Evolutionary conservation across 768 basidiomycete species (phyloP).

Genomic region (Lactarius psammicola): DNA sequence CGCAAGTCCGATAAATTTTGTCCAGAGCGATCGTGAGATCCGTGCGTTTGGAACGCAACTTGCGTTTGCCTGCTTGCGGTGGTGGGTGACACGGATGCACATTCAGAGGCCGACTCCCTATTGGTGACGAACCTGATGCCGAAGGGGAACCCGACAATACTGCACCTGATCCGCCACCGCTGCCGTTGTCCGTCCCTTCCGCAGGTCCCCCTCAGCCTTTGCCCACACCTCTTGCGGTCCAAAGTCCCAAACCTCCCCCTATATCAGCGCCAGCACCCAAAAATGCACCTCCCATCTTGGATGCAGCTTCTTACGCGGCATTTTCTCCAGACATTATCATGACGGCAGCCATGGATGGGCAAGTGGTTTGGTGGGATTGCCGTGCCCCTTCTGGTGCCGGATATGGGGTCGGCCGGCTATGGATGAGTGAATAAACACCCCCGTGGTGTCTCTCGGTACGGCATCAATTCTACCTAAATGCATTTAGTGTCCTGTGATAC

Average conservation of each 20-base stretch:
- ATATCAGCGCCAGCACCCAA: conserved; percentile 52
- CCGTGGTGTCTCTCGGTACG: conserved; percentile 95
- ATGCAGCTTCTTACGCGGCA: conserved; percentile 52
- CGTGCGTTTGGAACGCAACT: too few species aligned
- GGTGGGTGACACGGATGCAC: conserved; percentile 60
- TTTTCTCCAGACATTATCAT: conserved; percentile 83
- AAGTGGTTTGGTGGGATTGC: conserved; percentile 89
- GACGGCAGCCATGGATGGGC: conserved; percentile 89
- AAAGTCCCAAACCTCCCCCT: conserved; percentile 61
- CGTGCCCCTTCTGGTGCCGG: conserved; percentile 57
- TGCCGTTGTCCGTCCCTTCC: conserved; percentile 22
- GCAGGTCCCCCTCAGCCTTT: conserved; percentile 22
- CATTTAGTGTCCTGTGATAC: conserved; percentile 20
- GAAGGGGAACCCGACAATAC: conserved; percentile 44
- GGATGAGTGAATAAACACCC: conserved; percentile 89
- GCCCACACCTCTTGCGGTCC: conserved; percentile 25
- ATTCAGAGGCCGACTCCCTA: conserved; percentile 80
- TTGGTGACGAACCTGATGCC: conserved; percentile 83
- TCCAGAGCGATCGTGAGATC: too few species aligned
- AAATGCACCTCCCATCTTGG: conserved; percentile 73
- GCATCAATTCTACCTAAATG: conserved; percentile 22
- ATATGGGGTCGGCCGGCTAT: conserved; percentile 75
- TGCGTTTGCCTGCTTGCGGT: too few species aligned
- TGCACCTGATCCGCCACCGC: conserved; percentile 4
- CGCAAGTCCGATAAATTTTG: too few species aligned